Evolutionary conservation across 2,329 filamentous ascomycete species (phyloP).

Genomic region (Neonectria neomacrospora): DNA sequence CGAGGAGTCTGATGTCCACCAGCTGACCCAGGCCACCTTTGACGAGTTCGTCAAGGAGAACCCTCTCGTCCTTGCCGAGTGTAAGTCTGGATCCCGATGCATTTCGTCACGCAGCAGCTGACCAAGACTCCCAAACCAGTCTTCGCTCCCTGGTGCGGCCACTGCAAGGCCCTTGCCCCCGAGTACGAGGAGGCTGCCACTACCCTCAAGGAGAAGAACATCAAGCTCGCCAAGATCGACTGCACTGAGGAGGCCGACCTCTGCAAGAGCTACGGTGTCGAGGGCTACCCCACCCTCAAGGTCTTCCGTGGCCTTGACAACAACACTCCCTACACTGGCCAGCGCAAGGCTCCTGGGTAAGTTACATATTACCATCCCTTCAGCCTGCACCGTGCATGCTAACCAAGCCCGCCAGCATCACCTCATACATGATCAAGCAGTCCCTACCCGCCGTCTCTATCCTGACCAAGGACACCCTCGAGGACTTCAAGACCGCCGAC

Average conservation of each 20-base stretch:
- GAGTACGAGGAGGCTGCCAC: constrained; percentile 91
- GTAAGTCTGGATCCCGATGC: constrained; percentile 63
- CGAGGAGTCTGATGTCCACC: constrained; percentile 80
- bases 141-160: constrained; percentile 96
- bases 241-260: constrained; percentile 95
- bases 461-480: constrained; percentile 82
- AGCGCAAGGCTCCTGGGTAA: constrained; percentile 84
- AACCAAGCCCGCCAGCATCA: constrained; percentile 59
- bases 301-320: constrained; percentile 93
- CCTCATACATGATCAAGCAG: constrained; percentile 98
- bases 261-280: constrained; percentile 88
- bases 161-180: constrained; percentile 97
- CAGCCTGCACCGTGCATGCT: constrained; percentile 27
- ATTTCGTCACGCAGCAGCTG: constrained; percentile 45
- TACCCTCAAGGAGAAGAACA: constrained; percentile 86
- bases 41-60: constrained; percentile 86
- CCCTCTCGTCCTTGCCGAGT: constrained; percentile 93
- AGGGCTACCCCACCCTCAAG: constrained; percentile 99
- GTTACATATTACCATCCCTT: constrained; percentile 44
- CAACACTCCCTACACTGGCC: constrained; percentile 84
- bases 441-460: constrained; percentile 90
- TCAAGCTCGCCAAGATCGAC: constrained; percentile 87
- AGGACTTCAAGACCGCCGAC: constrained; percentile 97
- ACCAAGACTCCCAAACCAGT: constrained; percentile 62
- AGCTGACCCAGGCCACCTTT: constrained; percentile 89